These are phyloP conservation scores for Chaetomium cochliodes DNA, from an alignment of 495 filamentous ascomycete species.

Conservation along the genomic window DNA sequence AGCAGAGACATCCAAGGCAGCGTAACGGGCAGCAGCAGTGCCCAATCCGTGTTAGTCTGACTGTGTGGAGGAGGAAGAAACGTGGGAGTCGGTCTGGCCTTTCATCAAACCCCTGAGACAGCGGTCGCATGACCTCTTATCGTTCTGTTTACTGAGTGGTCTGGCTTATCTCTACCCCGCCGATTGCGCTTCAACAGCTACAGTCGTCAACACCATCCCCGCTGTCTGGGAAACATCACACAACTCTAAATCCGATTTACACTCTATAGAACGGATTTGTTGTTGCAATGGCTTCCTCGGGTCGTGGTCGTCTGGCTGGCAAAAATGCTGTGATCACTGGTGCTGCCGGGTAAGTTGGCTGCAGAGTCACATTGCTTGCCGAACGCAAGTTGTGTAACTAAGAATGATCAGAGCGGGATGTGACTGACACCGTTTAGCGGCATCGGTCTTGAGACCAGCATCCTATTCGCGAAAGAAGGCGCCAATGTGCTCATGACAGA, in stretches of 20 bases:
- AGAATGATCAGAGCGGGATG: not conserved
- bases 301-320: conserved; percentile 67
- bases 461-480: conserved; percentile 89
- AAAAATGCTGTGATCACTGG: conserved; percentile 96
- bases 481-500: conserved; percentile 84
- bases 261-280: too few species aligned
- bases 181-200: conserved; percentile 13
- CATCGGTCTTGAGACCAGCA: conserved; percentile 91
- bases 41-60: not conserved
- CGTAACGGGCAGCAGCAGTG: not conserved
- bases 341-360: conserved; percentile 72
- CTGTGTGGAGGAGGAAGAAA: not conserved
- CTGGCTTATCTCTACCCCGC: conserved; percentile 16
- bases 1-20: too few species aligned
- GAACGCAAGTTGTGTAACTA: not conserved
- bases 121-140: conserved; percentile 17
- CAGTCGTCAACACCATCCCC: not conserved
- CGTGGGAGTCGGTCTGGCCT: not conserved
- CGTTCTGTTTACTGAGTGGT: not conserved
- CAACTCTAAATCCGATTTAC: too few species aligned
- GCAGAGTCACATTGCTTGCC: not conserved
- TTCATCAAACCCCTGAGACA: not conserved
- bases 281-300: conserved; percentile 17
- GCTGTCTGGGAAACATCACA: conserved; percentile 7
- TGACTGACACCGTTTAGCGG: conserved; percentile 55